These are phyloP conservation scores for Neocallimastix lanati DNA, from an alignment of 192 early-diverging fungal genomes.

Conservation along the genomic window DNA sequence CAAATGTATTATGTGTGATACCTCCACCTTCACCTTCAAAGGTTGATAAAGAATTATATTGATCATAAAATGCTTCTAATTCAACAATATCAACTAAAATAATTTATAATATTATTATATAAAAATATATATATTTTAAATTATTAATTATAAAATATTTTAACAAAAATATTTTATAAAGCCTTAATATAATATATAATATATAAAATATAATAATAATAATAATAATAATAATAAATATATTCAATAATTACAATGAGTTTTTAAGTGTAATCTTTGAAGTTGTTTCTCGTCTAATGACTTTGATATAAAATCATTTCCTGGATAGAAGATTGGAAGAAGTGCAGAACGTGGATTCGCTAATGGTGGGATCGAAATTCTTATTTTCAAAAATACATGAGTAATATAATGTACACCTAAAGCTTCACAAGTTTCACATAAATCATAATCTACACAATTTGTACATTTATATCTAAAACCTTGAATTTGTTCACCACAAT, in stretches of 20 bases:
- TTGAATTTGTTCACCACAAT: slow-evolving; percentile 65
- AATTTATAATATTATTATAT: too few species aligned
- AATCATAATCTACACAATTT: slow-evolving; percentile 82
- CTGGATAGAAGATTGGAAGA: slow-evolving; percentile 62
- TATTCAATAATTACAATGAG: background rate
- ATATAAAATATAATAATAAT: background rate
- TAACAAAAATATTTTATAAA: too few species aligned
- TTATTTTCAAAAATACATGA: slow-evolving; percentile 78
- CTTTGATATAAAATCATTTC: slow-evolving; percentile 11
- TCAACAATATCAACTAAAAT: slow-evolving; percentile 63
- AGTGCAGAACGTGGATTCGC: slow-evolving; percentile 59
- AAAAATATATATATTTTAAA: too few species aligned
- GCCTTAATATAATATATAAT: too few species aligned
- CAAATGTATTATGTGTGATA: slow-evolving; percentile 63
- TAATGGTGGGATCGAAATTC: slow-evolving; percentile 79
- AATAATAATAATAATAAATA: background rate
- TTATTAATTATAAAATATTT: too few species aligned
- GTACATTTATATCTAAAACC: slow-evolving; percentile 85
- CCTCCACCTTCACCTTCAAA: slow-evolving; percentile 29
- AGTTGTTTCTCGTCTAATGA: background rate
- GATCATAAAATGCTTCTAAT: slow-evolving; percentile 66
- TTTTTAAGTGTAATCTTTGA: background rate
- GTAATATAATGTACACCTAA: slow-evolving; percentile 52
- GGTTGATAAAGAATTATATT: slow-evolving; percentile 67
- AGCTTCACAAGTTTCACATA: slow-evolving; percentile 84